Base-by-base conservation (phyloP, 805 yeast genomes). In the Starmerella powellii region DNA sequence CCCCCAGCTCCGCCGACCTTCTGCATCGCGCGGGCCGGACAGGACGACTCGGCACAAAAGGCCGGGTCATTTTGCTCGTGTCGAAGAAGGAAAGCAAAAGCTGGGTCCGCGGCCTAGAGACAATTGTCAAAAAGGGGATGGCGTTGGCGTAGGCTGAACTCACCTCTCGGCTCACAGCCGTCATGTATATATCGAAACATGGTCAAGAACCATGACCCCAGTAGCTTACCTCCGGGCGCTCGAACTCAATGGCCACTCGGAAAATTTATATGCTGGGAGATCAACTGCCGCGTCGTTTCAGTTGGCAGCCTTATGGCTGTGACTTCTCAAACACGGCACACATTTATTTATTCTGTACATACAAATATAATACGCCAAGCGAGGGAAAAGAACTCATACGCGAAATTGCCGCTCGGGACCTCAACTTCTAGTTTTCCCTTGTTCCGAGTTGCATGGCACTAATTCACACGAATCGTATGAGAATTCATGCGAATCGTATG, bases 21-120 rank as follows among this genome's bases (percentile, higher is more conserved):
- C 76, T 88, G 17, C 97, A 88, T 59, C 68, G 98, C 47, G 80
- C 84, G 1, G 98, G 98, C 1, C 73, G 98, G 63, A 88, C 96
- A 0, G 96, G 95, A 2, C 66, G 98, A 58, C 78, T 87, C 81
- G 82, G 80, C 34, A 85, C 80, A 55, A 70, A 80, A 29, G 98
- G 98, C 12, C 71, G 95, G 47, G 95, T 84, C 2, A 79, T 85
- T 48, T 65, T 91, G 55, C 74, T 88, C 39, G 78, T 80, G 21
- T 80, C 78, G 47, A 76, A 77, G 48, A 61, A 59, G 33, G 80
- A 75, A 47, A 68, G 72, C n/a, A 78, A 79, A 52, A 70, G 81
- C 4, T 85, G 93, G 85, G 78, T 85, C 21, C 78, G 76, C 54
- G 94, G 91, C 2, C 65, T 86, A 36, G 86, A 86, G 21, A 76